Evolutionary conservation across 345 rosid species (phyloP).

Genomic region (Clarkia xantiana): DNA sequence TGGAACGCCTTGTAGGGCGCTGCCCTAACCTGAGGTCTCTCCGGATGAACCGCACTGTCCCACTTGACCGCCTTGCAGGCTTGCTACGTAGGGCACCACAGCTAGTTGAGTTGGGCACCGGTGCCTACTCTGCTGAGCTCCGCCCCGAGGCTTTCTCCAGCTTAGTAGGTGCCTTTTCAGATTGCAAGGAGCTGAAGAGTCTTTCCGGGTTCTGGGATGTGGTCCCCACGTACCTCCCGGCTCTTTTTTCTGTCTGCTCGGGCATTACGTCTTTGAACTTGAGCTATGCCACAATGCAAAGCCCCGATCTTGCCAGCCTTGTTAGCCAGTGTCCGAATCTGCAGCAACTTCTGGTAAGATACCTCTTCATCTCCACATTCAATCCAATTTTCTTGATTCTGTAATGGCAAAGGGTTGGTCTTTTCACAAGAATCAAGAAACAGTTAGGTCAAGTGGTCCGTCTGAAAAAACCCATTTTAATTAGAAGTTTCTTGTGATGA

Average conservation of each 20-base stretch:
- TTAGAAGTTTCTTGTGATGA: too few relatives aligned
- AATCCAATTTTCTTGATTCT: not conserved
- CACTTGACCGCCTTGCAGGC: constrained; percentile 49
- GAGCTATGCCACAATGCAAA: constrained; percentile 58
- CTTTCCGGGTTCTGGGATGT: constrained; percentile 89
- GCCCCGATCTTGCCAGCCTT: constrained; percentile 37
- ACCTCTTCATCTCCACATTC: not conserved
- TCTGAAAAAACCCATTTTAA: not conserved
- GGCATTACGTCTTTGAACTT: constrained; percentile 68
- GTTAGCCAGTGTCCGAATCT: constrained; percentile 43
- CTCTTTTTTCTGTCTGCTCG: constrained; percentile 53
- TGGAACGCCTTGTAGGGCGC: constrained; percentile 67
- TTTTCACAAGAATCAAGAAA: not conserved
- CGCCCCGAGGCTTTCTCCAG: constrained; percentile 36
- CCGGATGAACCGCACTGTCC: constrained; percentile 60
- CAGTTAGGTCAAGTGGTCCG: not conserved
- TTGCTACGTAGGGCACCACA: constrained; percentile 67
- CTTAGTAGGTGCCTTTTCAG: constrained; percentile 43
- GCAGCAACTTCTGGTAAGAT: constrained; percentile 50
- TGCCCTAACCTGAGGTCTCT: constrained; percentile 62
- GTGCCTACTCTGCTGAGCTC: constrained; percentile 49
- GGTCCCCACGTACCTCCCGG: constrained; percentile 70
- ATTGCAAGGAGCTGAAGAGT: constrained; percentile 50
- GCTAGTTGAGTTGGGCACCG: constrained; percentile 71
- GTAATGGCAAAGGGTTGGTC: not conserved